Percentiles rank a stretch among this genome's conserved stretches.
phyloP scores from a whole-genome alignment of 192 early-diverging fungal genomes.

The Geosiphon pyriformis region DNA sequence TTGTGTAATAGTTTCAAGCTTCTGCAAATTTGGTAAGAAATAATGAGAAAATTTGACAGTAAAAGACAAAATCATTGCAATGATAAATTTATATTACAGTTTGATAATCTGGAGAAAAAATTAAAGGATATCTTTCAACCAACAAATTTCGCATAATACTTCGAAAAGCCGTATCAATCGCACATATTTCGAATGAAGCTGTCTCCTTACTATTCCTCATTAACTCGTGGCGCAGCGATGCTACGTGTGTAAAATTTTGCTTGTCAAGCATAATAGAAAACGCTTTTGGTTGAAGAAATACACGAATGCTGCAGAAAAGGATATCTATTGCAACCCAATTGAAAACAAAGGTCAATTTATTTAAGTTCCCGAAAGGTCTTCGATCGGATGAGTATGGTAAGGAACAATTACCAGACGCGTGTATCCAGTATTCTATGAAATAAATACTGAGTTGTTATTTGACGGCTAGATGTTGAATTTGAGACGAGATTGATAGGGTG shows the following conservation, averaged over 20 bases:
- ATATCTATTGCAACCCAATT: conserved; percentile 21
- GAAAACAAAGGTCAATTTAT: conserved; percentile 9
- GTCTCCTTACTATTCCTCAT: not conserved
- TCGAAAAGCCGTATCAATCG: conserved; percentile 19
- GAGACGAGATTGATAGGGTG: not conserved
- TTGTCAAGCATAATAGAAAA: conserved; percentile 23
- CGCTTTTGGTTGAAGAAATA: no score
- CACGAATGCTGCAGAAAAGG: conserved; percentile 4
- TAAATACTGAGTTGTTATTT: not conserved
- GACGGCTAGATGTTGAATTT: not conserved
- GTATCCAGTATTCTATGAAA: conserved; percentile 15
- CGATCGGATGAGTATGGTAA: not conserved
- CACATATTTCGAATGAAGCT: conserved; percentile 11
- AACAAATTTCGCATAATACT: conserved; percentile 16
- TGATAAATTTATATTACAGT: conserved; percentile 3
- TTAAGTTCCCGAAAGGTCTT: conserved; percentile 1
- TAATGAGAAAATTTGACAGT: not conserved
- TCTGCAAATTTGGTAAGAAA: not conserved
- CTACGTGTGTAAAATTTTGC: conserved; percentile 12
- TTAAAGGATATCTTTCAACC: conserved; percentile 4
- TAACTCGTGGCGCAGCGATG: conserved; percentile 5
- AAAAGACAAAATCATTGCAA: not conserved
- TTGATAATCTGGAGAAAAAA: conserved; percentile 11
- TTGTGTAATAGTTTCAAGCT: conserved; percentile 4
- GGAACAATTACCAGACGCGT: conserved; percentile 8